Evolutionary conservation across 2,329 filamentous ascomycete genomes (phyloP).

Genomic region (Berkeleyomyces basicola): DNA sequence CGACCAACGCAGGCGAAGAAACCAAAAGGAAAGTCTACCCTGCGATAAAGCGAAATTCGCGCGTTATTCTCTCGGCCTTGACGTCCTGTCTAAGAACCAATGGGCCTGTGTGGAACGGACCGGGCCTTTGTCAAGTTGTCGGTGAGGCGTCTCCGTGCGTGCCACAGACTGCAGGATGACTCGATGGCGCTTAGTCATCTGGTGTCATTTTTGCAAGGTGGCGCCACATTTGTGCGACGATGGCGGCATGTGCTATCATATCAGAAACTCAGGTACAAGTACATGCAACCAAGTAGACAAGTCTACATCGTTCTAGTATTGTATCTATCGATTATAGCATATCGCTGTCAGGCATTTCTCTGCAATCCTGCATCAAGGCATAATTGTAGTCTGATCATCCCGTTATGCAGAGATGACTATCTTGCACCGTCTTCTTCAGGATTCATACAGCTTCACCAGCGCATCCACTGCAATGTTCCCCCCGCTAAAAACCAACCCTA

Average conservation of each 20-base stretch:
- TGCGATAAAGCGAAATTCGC: background rate
- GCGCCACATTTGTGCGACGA: background rate
- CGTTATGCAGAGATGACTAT: background rate
- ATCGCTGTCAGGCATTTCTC: background rate
- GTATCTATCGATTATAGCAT: too few relatives aligned
- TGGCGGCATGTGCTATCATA: background rate
- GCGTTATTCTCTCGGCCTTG: background rate
- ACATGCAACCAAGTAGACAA: background rate
- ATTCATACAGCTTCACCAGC: constrained; percentile 33
- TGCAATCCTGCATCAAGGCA: background rate
- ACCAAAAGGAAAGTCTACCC: background rate
- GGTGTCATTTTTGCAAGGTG: background rate
- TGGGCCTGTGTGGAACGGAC: background rate
- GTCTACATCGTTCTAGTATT: background rate
- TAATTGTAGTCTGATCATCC: background rate
- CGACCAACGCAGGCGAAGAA: background rate
- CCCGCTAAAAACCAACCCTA: constrained; percentile 43
- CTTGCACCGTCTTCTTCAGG: background rate
- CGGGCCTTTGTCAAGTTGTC: background rate
- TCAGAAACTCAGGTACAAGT: too few relatives aligned
- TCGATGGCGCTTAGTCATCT: background rate
- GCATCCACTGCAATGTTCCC: constrained; percentile 42
- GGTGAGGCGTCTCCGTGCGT: constrained; percentile 1
- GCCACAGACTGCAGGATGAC: background rate
- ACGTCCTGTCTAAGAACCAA: background rate